These are phyloP conservation scores for Penicillium verhagenii DNA, from an alignment of 495 filamentous ascomycete species.

Conservation along the genomic window DNA sequence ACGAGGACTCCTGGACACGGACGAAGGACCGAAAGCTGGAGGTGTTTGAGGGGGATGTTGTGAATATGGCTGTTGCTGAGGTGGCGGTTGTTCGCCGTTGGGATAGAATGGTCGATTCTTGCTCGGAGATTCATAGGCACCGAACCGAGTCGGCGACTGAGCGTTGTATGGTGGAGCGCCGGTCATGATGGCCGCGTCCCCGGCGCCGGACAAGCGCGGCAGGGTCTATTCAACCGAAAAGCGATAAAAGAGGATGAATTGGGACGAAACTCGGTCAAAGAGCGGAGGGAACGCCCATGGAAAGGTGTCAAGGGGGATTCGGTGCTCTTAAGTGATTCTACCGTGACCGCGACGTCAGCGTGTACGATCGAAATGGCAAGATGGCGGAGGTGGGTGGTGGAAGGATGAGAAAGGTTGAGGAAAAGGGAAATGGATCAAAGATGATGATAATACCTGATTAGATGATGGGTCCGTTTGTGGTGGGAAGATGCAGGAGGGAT, in stretches of 20 bases:
- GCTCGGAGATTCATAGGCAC: constrained; percentile 42
- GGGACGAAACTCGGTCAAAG: constrained; percentile 9
- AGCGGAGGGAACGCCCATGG: constrained; percentile 15
- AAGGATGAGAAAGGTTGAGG: not conserved
- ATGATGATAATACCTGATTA: constrained; percentile 24
- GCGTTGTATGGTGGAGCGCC: constrained; percentile 48
- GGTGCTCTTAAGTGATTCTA: constrained; percentile 14
- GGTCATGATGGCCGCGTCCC: constrained; percentile 47
- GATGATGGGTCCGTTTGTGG: constrained; percentile 30
- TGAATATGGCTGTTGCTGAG: constrained; percentile 37
- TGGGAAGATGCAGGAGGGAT: constrained; percentile 31
- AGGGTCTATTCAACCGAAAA: constrained; percentile 5
- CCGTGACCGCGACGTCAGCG: constrained; percentile 31
- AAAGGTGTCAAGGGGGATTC: constrained; percentile 26
- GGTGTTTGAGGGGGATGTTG: constrained; percentile 53
- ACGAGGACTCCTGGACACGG: constrained; percentile 53
- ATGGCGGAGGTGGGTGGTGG: not conserved
- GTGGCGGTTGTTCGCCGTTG: constrained; percentile 50
- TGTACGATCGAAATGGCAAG: constrained; percentile 6
- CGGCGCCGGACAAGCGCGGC: constrained; percentile 27
- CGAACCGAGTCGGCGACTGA: constrained; percentile 43
- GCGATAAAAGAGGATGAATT: constrained; percentile 20
- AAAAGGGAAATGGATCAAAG: constrained; percentile 11
- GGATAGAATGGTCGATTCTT: constrained; percentile 53
- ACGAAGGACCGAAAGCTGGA: constrained; percentile 52